Evolutionary conservation across 2,329 filamentous ascomycete genomes (phyloP), one percentile per base, ranked within the genome.

Genomic region (Ophiocordyceps camponoti-rufipedis): DNA sequence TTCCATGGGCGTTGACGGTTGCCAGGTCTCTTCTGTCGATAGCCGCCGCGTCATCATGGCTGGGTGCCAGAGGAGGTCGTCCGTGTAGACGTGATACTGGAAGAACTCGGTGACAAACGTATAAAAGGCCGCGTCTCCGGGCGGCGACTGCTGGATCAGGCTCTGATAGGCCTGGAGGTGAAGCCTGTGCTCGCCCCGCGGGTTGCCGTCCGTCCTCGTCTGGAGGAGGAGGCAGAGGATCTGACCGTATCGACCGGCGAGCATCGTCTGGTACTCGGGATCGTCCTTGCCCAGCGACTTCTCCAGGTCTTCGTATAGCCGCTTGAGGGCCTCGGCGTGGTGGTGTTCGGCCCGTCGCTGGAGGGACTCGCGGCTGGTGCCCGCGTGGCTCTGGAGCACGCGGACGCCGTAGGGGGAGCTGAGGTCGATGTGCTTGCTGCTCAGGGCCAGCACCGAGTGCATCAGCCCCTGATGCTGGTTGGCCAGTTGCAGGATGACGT

Each of bases 381-480:
- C 62, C 3, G 69, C 64, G 49, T 71, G 67, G 19, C 70, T 66
- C 32, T 61, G 61, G 6, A 80, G 59, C 5, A 78, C 55, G 42
- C 72, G 74, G 47, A 58, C 52, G 11, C 73, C 75, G 45, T 78
- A 75, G 0, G 73, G 68, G 0, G 74, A 72, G 5, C 71, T 67
- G 49, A 70, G 71, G 58, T 80, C 73, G 46, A 80, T 72, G 54
- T 94, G 86, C 48, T 80, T 86, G 53, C 84, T 84, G 35, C 86
- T 84, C 9, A 94, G 70, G 41, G 84, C 86, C 45, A 94, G 71
- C 44, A 94, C 77, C 11, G 86, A 91, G 59, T 94, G 87, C 86
- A 94, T 94, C 45, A 94, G 68, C 12, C 85, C 85, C 49, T 78
- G 72, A 57, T 94, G 81, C 48, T 80, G 71, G 40, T 84, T 78